Conservation (phyloP, 2,329 filamentous ascomycete species). For the Didymella arachidicola region DNA sequence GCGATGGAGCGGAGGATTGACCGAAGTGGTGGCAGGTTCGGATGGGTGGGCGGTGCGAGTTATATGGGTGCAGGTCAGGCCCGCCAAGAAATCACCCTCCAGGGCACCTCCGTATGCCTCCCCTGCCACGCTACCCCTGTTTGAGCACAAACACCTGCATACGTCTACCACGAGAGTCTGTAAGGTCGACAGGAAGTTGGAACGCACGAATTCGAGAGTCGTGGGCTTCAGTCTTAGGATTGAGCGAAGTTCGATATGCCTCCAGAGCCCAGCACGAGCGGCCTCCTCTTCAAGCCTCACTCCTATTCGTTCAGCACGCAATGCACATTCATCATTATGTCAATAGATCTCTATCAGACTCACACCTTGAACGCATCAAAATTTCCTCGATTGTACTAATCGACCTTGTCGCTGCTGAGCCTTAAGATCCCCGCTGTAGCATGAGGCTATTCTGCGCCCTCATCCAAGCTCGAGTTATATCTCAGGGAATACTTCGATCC, state of each 20-base stretch:
- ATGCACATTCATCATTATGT: neutral
- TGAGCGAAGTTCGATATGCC: neutral
- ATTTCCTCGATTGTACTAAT: too few relatives aligned
- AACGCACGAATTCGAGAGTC: neutral
- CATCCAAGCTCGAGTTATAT: too few relatives aligned
- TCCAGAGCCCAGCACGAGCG: slow-evolving; percentile 6
- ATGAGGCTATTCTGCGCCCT: neutral
- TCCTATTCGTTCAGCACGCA: neutral
- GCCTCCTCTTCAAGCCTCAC: neutral
- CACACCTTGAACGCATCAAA: neutral
- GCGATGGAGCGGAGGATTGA: slow-evolving; percentile 16
- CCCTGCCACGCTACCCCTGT: slow-evolving; percentile 18
- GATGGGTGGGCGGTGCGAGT: slow-evolving; percentile 31
- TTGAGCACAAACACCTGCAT: neutral
- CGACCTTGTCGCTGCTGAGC: neutral
- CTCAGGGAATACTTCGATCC: too few relatives aligned
- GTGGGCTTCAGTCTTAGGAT: neutral
- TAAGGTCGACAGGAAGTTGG: neutral
- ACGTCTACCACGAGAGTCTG: neutral
- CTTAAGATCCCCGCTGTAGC: neutral
- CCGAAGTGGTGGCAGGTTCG: slow-evolving; percentile 17
- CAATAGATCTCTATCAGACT: neutral
- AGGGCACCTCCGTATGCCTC: slow-evolving; percentile 19
- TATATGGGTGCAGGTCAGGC: slow-evolving; percentile 33
- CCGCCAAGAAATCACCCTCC: slow-evolving; percentile 29